A percentile compares a stretch with the other conserved stretches of the same genome.
Conservation (phyloP, 495 filamentous ascomycete species). For the Xylaria sp. region DNA sequence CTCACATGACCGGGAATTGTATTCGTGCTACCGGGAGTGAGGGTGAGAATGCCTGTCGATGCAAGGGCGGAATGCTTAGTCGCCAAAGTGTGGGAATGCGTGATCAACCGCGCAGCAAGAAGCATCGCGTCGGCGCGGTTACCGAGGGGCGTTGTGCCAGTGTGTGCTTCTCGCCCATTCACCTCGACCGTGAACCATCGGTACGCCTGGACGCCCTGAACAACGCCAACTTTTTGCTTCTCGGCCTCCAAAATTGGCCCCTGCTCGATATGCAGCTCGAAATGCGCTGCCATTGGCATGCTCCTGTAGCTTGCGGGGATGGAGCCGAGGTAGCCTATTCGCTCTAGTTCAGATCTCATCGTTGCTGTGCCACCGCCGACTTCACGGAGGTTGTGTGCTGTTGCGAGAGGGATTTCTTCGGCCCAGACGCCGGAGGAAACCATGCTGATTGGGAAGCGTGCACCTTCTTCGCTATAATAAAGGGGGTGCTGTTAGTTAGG, state of each 20-base stretch:
- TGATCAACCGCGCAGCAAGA: constrained; percentile 67
- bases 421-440: constrained; percentile 80
- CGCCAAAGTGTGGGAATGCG: constrained; percentile 68
- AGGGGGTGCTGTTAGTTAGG: neutral
- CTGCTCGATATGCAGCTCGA: constrained; percentile 85
- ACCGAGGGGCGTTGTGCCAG: constrained; percentile 72
- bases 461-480: constrained; percentile 71
- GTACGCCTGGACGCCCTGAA: constrained; percentile 71
- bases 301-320: constrained; percentile 63
- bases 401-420: constrained; percentile 66
- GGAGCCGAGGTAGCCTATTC: constrained; percentile 72
- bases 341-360: constrained; percentile 71
- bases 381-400: constrained; percentile 66
- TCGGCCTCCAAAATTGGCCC: constrained; percentile 70
- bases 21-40: constrained; percentile 64
- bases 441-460: constrained; percentile 82
- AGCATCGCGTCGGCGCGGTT: constrained; percentile 65
- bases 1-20: constrained; percentile 74
- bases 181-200: constrained; percentile 74
- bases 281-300: constrained; percentile 79
- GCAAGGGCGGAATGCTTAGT: constrained; percentile 64
- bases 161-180: constrained; percentile 71
- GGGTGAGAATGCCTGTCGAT: constrained; percentile 73
- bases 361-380: constrained; percentile 61
- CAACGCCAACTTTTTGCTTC: constrained; percentile 69